phyloP scores from a whole-genome alignment of 2,329 filamentous ascomycete species.

The Ophiosphaerella herpotricha region DNA sequence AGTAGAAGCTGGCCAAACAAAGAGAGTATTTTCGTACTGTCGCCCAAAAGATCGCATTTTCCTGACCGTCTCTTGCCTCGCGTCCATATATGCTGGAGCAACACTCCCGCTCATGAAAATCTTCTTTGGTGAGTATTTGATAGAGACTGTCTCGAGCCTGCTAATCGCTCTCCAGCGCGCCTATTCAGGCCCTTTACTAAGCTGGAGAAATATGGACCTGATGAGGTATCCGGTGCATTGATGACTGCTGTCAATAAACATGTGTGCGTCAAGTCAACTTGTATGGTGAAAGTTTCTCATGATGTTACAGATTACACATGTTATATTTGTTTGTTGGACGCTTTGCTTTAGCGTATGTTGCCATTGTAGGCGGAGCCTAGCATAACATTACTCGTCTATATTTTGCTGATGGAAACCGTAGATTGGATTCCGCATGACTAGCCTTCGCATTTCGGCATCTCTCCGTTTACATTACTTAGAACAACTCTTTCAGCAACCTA shows the following conservation, averaged over 20 bases:
- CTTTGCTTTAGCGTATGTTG: slow-evolving; percentile 59
- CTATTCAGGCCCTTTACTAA: slow-evolving; percentile 18
- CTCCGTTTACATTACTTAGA: slow-evolving; percentile 30
- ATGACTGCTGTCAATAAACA: slow-evolving; percentile 23
- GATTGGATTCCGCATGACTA: slow-evolving; percentile 32
- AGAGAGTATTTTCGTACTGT: slow-evolving; percentile 30
- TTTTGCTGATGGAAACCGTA: background rate
- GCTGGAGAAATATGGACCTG: no score
- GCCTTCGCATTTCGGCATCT: slow-evolving; percentile 31
- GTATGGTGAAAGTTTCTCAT: background rate
- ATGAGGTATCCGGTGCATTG: background rate
- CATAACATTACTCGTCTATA: no score
- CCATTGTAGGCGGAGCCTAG: slow-evolving; percentile 50
- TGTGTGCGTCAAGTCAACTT: slow-evolving; percentile 9
- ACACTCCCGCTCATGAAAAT: slow-evolving; percentile 61
- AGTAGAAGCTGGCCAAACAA: no score
- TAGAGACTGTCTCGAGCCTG: no score
- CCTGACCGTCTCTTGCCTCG: slow-evolving; percentile 15
- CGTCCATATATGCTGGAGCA: slow-evolving; percentile 26
- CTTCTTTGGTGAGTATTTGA: slow-evolving; percentile 52
- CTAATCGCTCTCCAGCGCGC: slow-evolving; percentile 7
- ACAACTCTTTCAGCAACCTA: slow-evolving; percentile 26
- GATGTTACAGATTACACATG: slow-evolving; percentile 47
- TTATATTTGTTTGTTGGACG: slow-evolving; percentile 63
- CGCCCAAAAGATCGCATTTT: slow-evolving; percentile 16